Evolutionary conservation across 768 basidiomycete genomes (phyloP), one percentile per base, ranked within the genome.

Genomic region (Termitomyces sp.): DNA sequence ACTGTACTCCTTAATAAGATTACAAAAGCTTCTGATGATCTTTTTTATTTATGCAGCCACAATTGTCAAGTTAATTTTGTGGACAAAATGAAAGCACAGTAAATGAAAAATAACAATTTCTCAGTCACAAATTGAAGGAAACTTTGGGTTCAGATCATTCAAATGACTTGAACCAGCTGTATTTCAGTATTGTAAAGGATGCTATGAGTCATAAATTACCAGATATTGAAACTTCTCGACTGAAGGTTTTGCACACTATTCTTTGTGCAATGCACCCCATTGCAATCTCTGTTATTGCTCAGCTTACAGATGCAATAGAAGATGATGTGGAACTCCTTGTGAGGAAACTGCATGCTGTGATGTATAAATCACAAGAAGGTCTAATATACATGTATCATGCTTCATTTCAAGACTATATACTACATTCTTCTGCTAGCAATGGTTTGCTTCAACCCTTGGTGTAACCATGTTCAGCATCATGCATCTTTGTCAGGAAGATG

Each of bases 321-420:
- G 29, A 20, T n/a, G 32, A 34, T 59, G 57, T 59, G n/a, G 17
- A 2, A 11, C 14, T 5, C 11, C 17, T 59, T 8, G 29, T 59
- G 4, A n/a, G 2, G 1, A 45, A 46, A 17, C 25, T 57, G 2
- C 57, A 58, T 58, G 37, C 57, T 48, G 57, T 58, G 1, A 40
- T 58, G 48, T 58, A 59, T 25, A 34, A 43, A 8, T 40, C 40
- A 32, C 0, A 43, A 2, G 9, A 42, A 34, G 57, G 38, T 3
- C 2, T 36, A 8, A 59, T 59, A 31, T 59, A 59, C 14, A 50
- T 5, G 25, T 58, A 58, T 38, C 56, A 57, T 57, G 56, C 56
- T 5, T 56, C 55, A 17, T 56, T 56, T 56, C 17, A 31, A 45
- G 55, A 56, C 20, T 56, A 20, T 15, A 57, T 57, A 7, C 12